Conservation (phyloP, 2,329 filamentous ascomycete genomes). For the Aspergillus pseudoterreus region DNA sequence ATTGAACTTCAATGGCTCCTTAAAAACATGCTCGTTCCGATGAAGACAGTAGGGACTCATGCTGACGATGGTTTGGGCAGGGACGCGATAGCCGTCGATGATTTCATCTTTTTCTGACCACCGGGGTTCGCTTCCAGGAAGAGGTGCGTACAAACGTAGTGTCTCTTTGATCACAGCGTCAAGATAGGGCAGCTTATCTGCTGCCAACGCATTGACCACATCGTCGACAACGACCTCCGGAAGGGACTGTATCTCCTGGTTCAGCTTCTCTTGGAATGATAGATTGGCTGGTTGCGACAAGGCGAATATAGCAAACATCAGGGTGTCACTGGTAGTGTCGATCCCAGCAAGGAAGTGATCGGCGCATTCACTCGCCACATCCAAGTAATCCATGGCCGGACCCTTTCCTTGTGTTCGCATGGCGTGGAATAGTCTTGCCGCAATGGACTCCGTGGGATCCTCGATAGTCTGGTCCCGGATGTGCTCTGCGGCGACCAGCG, state of each 20-base stretch:
- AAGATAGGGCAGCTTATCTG: conserved; percentile 43
- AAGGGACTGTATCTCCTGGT: conserved; percentile 39
- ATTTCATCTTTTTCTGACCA: conserved; percentile 24
- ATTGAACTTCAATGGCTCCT: conserved; percentile 23
- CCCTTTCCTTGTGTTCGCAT: conserved; percentile 10
- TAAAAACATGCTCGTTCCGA: conserved; percentile 30
- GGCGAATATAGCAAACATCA: conserved; percentile 51
- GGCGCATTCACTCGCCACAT: conserved; percentile 52
- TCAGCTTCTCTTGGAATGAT: conserved; percentile 44
- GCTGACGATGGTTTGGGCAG: conserved; percentile 29
- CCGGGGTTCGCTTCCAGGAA: conserved; percentile 50
- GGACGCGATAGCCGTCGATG: conserved; percentile 35
- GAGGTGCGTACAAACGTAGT: conserved; percentile 46
- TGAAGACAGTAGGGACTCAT: conserved; percentile 32
- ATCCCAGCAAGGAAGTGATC: conserved; percentile 54
- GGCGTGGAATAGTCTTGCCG: conserved; percentile 5
- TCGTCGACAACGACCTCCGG: conserved; percentile 23
- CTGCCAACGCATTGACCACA: conserved; percentile 32
- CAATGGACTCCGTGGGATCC: conserved; percentile 17
- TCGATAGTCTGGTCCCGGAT: not conserved
- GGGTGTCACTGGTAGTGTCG: conserved; percentile 51
- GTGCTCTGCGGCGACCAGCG: not conserved
- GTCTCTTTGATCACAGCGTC: conserved; percentile 52
- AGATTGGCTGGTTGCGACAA: conserved; percentile 45
- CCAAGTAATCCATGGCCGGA: conserved; percentile 36